Conservation (phyloP, 805 yeast genomes). For the Yamadazyma insecticola region DNA sequence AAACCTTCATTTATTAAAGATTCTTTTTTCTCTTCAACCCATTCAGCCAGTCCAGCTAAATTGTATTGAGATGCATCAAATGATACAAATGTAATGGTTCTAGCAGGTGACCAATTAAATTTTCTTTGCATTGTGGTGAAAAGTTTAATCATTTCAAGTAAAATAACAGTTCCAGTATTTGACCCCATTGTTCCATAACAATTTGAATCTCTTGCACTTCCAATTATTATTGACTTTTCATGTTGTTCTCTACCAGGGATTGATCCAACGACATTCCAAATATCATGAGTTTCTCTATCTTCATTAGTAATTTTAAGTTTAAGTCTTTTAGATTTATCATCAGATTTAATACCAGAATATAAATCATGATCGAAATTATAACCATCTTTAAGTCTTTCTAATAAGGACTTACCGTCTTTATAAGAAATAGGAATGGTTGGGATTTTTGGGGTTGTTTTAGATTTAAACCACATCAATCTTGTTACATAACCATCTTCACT, state of each 20-base stretch:
- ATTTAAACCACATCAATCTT: conserved; percentile 40
- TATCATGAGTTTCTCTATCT: conserved; percentile 52
- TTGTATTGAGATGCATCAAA: conserved; percentile 82
- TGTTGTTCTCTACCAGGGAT: conserved; percentile 78
- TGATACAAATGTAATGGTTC: conserved; percentile 78
- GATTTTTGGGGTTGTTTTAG: conserved; percentile 58
- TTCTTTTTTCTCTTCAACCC: conserved; percentile 55
- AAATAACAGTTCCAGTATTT: conserved; percentile 67
- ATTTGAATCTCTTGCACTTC: conserved; percentile 76
- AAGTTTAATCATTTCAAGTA: conserved; percentile 66
- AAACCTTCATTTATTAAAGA: conserved; percentile 57
- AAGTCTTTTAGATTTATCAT: conserved; percentile 12
- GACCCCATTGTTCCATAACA: conserved; percentile 72
- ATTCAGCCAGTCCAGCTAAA: conserved; percentile 78
- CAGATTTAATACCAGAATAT: conserved; percentile 22
- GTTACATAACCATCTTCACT: conserved; percentile 36
- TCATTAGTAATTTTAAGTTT: conserved; percentile 33
- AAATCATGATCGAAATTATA: conserved; percentile 22
- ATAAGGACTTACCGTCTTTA: conserved; percentile 50
- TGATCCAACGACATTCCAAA: conserved; percentile 77
- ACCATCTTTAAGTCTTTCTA: conserved; percentile 29
- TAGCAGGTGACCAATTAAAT: conserved; percentile 75
- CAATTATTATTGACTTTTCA: conserved; percentile 68
- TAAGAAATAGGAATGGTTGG: conserved; percentile 78
- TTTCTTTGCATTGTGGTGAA: conserved; percentile 60